These are phyloP conservation scores for Pholiota molesta DNA, from an alignment of 768 basidiomycete genomes.

Conservation along the genomic window DNA sequence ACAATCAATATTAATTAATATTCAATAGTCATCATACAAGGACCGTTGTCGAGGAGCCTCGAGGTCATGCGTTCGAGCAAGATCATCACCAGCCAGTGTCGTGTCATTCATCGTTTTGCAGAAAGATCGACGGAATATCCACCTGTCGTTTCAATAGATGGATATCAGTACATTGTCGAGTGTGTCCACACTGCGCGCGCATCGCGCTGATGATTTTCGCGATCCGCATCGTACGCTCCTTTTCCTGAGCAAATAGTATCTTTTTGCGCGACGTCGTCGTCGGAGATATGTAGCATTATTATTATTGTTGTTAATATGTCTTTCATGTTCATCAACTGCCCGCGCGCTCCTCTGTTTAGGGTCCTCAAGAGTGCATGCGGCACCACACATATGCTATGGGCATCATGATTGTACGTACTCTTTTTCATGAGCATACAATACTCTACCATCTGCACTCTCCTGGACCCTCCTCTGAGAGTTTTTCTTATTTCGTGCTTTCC, in stretches of 20 bases:
- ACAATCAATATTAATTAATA: too few relatives aligned
- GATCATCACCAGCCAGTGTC: background rate
- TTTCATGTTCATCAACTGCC: background rate
- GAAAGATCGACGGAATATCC: background rate
- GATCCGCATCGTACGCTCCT: background rate
- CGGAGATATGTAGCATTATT: background rate
- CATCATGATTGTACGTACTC: background rate
- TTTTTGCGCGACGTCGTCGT: background rate
- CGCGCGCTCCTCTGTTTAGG: background rate
- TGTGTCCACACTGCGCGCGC: background rate
- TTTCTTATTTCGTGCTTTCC: background rate
- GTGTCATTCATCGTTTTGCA: background rate
- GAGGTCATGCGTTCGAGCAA: background rate
- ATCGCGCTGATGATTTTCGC: background rate
- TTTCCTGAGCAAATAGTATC: background rate
- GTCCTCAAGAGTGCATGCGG: background rate
- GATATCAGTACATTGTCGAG: too few relatives aligned
- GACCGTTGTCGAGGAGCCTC: slow-evolving; percentile 1
- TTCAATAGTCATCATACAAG: background rate
- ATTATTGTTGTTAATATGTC: background rate
- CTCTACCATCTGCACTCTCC: background rate
- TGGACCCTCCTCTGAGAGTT: background rate
- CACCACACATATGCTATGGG: background rate
- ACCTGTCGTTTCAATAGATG: background rate
- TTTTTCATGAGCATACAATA: background rate